Evolutionary conservation across 768 basidiomycete species (phyloP).

Genomic region (Boletus subcaerulescens): DNA sequence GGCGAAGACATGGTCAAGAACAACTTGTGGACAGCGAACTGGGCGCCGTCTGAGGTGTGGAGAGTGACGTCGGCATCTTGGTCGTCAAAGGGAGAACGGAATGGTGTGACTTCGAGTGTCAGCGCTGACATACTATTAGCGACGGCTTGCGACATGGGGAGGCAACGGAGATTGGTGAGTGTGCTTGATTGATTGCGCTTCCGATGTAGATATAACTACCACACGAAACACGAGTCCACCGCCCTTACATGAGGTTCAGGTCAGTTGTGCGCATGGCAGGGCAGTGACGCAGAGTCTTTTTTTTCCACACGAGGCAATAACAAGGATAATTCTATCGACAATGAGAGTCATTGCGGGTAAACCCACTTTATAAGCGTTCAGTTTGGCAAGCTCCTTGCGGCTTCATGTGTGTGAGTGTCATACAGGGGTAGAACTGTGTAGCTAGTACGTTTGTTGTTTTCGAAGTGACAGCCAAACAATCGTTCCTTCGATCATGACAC

Average conservation of each 20-base stretch:
- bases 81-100: constrained; percentile 38
- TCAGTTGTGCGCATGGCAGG: constrained; percentile 27
- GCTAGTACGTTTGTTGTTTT: constrained; percentile 19
- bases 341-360: neutral
- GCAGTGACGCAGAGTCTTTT: constrained; percentile 12
- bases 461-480: constrained; percentile 2
- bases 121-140: constrained; percentile 25
- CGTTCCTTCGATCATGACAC: constrained; percentile 13
- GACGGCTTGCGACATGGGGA: constrained; percentile 28
- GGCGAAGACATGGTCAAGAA: constrained; percentile 42
- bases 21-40: constrained; percentile 43
- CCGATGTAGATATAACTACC: constrained; percentile 28
- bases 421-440: neutral
- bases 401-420: neutral
- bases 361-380: neutral
- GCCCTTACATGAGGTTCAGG: constrained; percentile 28
- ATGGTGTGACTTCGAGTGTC: constrained; percentile 26
- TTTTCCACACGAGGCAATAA: constrained; percentile 24
- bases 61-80: constrained; percentile 42
- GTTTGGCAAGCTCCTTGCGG: constrained; percentile 23
- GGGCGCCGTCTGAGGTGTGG: constrained; percentile 39
- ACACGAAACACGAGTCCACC: constrained; percentile 9
- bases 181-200: constrained; percentile 13
- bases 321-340: constrained; percentile 5
- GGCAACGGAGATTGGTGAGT: constrained; percentile 12